Conservation (phyloP, 2,329 filamentous ascomycete species). For the Rutstroemia sp. region DNA sequence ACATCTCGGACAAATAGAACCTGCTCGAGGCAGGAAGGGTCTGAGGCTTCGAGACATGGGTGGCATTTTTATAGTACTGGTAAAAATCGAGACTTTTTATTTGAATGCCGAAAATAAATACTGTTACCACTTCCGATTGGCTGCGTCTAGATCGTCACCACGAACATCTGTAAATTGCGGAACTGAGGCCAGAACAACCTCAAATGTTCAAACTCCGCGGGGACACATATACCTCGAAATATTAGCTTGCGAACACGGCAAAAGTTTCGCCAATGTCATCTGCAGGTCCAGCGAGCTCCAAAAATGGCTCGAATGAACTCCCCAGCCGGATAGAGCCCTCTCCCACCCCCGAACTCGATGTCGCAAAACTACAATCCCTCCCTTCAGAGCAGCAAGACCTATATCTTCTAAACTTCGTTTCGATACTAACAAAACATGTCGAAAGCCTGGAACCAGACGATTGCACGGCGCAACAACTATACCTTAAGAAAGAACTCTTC, state of each 20-base stretch:
- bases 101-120: conserved; percentile 5
- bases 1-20: conserved; percentile 23
- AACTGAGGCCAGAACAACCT: conserved; percentile 7
- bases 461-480: conserved; percentile 81
- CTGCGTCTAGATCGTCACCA: not conserved
- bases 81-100: not conserved
- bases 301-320: conserved; percentile 29
- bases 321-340: conserved; percentile 34
- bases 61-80: conserved; percentile 17
- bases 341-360: conserved; percentile 71
- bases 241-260: conserved; percentile 1
- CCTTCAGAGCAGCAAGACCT: conserved; percentile 94
- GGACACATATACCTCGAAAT: conserved; percentile 2
- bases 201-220: not conserved
- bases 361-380: conserved; percentile 80
- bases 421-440: conserved; percentile 75
- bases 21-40: conserved; percentile 8
- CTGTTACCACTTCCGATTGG: conserved; percentile 8
- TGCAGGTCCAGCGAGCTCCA: conserved; percentile 22
- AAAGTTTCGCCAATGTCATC: conserved; percentile 28
- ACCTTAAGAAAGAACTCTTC: conserved; percentile 89
- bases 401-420: conserved; percentile 83
- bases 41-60: conserved; percentile 24
- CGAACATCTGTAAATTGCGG: conserved; percentile 6
- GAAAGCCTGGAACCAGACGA: conserved; percentile 66